Evolutionary conservation across 768 basidiomycete species (phyloP).

Genomic region (Botryobasidium botryosum): DNA sequence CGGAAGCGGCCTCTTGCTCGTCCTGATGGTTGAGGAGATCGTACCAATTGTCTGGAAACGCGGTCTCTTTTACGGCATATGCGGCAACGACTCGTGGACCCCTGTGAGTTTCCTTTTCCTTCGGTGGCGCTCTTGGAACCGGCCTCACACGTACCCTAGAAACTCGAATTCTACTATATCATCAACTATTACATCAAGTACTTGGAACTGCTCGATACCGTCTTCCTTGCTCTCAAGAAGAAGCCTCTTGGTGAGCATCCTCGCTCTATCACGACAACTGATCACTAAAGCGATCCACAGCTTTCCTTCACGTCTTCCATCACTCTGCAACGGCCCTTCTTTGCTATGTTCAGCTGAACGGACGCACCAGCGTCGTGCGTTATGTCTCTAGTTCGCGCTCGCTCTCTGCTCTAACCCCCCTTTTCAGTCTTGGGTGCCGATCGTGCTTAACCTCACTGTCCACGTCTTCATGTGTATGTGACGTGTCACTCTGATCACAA

Average conservation of each 20-base stretch:
- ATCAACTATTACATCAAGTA: slow-evolving; percentile 99
- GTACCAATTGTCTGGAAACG: slow-evolving; percentile 57
- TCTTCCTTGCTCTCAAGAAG: slow-evolving; percentile 96
- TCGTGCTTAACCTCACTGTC: slow-evolving; percentile 74
- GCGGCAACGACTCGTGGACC: slow-evolving; percentile 66
- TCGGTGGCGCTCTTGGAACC: too few species aligned
- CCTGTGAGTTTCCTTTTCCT: too few species aligned
- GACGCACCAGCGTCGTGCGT: slow-evolving; percentile 82
- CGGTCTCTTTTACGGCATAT: slow-evolving; percentile 63
- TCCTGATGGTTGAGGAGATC: slow-evolving; percentile 86
- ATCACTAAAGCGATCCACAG: slow-evolving; percentile 26
- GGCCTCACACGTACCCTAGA: too few species aligned
- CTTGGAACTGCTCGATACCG: slow-evolving; percentile 86
- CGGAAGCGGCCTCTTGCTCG: slow-evolving; percentile 71
- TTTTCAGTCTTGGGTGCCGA: slow-evolving; percentile 97
- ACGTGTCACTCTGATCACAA: too few species aligned
- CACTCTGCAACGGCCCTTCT: slow-evolving; percentile 94
- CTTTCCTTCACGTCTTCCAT: slow-evolving; percentile 97
- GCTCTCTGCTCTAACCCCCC: neutral
- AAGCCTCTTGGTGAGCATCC: slow-evolving; percentile 96
- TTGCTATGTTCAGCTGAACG: slow-evolving; percentile 88
- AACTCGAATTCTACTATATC: slow-evolving; percentile 92
- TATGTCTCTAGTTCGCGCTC: slow-evolving; percentile 2
- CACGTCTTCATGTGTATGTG: slow-evolving; percentile 95
- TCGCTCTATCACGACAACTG: too few species aligned